Percentiles rank a stretch among this genome's conserved stretches.
Evolutionary conservation across 305 asterid species (phyloP).

Genomic region (Withania somnifera): DNA sequence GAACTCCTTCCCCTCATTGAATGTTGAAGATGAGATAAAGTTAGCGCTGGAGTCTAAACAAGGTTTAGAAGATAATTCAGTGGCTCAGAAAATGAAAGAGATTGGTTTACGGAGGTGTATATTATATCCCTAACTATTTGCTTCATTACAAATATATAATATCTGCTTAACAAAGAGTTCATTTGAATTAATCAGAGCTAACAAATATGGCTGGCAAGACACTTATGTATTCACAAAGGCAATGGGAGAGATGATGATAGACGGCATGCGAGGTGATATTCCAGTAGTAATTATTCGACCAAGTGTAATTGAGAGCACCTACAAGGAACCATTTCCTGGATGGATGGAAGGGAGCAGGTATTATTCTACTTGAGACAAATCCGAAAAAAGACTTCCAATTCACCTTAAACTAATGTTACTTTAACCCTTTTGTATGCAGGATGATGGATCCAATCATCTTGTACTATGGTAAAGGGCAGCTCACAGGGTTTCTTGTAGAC

Average conservation of each 20-base stretch:
- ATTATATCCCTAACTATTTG: not conserved
- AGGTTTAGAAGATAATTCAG: constrained; percentile 25
- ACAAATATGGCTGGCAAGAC: constrained; percentile 95
- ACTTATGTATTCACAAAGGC: constrained; percentile 92
- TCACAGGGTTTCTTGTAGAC: constrained; percentile 81
- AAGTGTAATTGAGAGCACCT: constrained; percentile 99
- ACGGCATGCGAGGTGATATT: constrained; percentile 56
- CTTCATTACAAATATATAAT: not conserved
- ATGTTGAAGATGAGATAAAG: constrained; percentile 71
- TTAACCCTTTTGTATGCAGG: constrained; percentile 37
- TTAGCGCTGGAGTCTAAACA: constrained; percentile 48
- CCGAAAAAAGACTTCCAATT: not conserved
- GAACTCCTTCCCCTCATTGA: constrained; percentile 32
- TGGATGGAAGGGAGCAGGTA: constrained; percentile 99
- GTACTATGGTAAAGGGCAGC: constrained; percentile 86
- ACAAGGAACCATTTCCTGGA: constrained; percentile 89
- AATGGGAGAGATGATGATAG: constrained; percentile 98
- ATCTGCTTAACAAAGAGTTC: not conserved
- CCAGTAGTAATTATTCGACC: constrained; percentile 89
- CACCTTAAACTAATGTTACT: not conserved
- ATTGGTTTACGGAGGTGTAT: constrained; percentile 71
- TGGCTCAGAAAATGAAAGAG: constrained; percentile 57
- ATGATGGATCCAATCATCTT: constrained; percentile 99
- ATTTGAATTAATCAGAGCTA: constrained; percentile 45
- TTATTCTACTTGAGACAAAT: not conserved